These are phyloP conservation scores for Aspergillus pseudotamarii DNA, from an alignment of 2,329 filamentous ascomycete genomes.

Conservation along the genomic window DNA sequence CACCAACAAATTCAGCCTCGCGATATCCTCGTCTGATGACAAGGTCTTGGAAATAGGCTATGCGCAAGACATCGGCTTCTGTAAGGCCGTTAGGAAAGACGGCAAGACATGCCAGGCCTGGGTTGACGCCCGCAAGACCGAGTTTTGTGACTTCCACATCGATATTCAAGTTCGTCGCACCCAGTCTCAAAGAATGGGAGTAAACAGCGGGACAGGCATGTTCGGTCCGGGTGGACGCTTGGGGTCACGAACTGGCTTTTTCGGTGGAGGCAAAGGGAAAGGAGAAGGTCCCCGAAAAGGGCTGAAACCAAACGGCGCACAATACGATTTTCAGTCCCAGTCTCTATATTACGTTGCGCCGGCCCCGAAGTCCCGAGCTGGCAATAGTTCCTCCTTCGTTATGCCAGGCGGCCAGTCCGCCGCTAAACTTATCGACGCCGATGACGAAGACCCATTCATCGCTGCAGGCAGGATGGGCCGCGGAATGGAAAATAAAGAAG, in stretches of 20 bases:
- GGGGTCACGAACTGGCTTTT: constrained; percentile 48
- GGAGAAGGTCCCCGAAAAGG: constrained; percentile 24
- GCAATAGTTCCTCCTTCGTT: constrained; percentile 23
- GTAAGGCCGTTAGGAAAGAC: constrained; percentile 81
- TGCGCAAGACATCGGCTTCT: constrained; percentile 84
- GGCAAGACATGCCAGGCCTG: constrained; percentile 78
- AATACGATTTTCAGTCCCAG: constrained; percentile 45
- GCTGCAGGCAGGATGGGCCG: constrained; percentile 42
- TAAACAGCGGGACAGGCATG: constrained; percentile 69
- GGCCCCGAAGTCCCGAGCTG: constrained; percentile 26
- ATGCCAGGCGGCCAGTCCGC: constrained; percentile 35
- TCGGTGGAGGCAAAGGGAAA: constrained; percentile 26
- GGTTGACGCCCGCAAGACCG: constrained; percentile 85
- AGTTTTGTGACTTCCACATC: constrained; percentile 91
- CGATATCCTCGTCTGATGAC: constrained; percentile 82
- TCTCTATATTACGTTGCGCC: constrained; percentile 51
- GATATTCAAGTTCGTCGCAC: constrained; percentile 77
- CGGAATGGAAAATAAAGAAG: constrained; percentile 45
- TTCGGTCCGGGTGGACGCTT: constrained; percentile 44
- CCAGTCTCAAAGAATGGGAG: constrained; percentile 70
- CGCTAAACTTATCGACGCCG: constrained; percentile 45
- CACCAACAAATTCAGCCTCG: constrained; percentile 82
- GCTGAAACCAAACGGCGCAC: constrained; percentile 39
- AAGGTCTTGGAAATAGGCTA: constrained; percentile 86
- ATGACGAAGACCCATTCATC: constrained; percentile 46